Percentiles rank a stretch among this genome's conserved stretches.
Conservation (phyloP, 208 protist genomes). For the Blastocrithidia nonstop region DNA sequence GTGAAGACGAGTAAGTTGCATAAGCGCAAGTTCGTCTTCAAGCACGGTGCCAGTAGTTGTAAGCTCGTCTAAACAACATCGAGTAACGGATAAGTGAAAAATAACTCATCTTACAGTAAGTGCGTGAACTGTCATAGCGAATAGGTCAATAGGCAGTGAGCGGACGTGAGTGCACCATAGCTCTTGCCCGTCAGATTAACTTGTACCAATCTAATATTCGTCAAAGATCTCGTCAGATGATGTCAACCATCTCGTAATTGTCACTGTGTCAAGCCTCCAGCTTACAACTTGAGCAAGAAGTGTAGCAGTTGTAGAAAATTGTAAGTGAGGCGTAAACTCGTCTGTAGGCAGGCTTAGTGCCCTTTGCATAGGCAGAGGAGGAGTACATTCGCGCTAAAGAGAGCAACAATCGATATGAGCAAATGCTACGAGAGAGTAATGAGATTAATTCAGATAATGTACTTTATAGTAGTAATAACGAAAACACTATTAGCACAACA, state of each 20-base stretch:
- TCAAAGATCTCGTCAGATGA: slow-evolving; percentile 85
- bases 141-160: slow-evolving; percentile 72
- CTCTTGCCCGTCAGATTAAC: slow-evolving; percentile 88
- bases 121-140: slow-evolving; percentile 80
- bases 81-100: slow-evolving; percentile 93
- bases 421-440: slow-evolving; percentile 26
- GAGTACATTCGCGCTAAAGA: slow-evolving; percentile 56
- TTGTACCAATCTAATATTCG: slow-evolving; percentile 82
- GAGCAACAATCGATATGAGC: slow-evolving; percentile 34
- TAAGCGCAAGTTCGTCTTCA: slow-evolving; percentile 76
- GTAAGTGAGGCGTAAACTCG: slow-evolving; percentile 70
- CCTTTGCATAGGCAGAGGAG: slow-evolving; percentile 61
- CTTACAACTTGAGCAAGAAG: slow-evolving; percentile 84
- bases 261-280: slow-evolving; percentile 87
- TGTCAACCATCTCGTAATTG: slow-evolving; percentile 93
- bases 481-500: not conserved
- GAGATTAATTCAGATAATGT: slow-evolving; percentile 7
- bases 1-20: too few relatives aligned
- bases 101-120: slow-evolving; percentile 91
- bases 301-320: slow-evolving; percentile 53
- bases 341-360: slow-evolving; percentile 59
- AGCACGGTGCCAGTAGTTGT: slow-evolving; percentile 79
- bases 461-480: slow-evolving; percentile 2
- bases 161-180: slow-evolving; percentile 83
- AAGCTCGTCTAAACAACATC: slow-evolving; percentile 78